Percentiles rank a stretch among this genome's conserved stretches.
These are phyloP conservation scores for Dactylis glomerata DNA, from an alignment of 176 grass and related monocot genomes.

Conservation along the genomic window DNA sequence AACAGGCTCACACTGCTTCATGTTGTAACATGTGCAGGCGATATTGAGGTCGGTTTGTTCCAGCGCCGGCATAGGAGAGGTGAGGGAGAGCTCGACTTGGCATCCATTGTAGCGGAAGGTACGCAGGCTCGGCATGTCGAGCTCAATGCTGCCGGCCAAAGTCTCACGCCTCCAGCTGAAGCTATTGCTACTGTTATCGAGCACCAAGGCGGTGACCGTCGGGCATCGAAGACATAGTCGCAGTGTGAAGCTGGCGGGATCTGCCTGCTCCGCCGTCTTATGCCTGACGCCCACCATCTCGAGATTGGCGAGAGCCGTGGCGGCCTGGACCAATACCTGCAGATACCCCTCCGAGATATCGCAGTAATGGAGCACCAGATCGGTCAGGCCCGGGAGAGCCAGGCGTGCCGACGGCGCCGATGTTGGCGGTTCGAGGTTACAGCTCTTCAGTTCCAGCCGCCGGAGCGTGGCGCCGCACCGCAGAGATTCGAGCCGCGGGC, in stretches of 20 bases:
- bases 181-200: too few relatives aligned
- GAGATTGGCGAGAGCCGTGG: neutral
- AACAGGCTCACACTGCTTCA: neutral
- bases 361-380: neutral
- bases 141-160: neutral
- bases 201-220: neutral
- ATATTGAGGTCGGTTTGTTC: neutral
- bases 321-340: neutral
- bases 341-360: neutral
- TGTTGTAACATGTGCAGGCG: too few relatives aligned
- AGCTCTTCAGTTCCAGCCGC: neutral
- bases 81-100: neutral
- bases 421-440: neutral
- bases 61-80: neutral
- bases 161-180: too few relatives aligned
- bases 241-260: neutral
- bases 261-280: neutral
- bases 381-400: neutral
- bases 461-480: neutral
- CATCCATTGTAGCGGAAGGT: neutral
- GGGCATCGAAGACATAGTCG: neutral
- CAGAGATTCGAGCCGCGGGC: too few relatives aligned
- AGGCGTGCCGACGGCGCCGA: neutral
- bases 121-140: constrained; percentile 2
- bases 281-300: neutral